Base-by-base conservation (phyloP, 495 filamentous ascomycete genomes). In the Penicillium cinerascens region DNA sequence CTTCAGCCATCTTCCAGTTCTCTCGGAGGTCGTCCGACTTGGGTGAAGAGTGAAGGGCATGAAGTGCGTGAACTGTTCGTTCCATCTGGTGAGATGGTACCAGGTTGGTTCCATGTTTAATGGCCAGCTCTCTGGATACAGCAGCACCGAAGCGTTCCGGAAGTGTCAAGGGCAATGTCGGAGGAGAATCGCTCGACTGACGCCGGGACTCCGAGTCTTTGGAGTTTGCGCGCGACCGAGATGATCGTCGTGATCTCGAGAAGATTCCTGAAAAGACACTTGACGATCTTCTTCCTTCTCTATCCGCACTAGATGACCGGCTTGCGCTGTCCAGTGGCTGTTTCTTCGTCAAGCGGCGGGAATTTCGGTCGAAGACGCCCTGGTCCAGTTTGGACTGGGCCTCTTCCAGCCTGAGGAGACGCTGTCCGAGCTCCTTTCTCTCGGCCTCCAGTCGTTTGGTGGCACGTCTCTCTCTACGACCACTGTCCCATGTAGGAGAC, bases 271-370 rank as follows among this genome's bases (percentile, higher is more conserved):
- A 62, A 22, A 74, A 52, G 3, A 60, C 53, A 8, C 57, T 56
- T 5, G 68, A 62, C 6, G 67, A 65, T n/a, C 58, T 56, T 25
- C 59, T 53, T 48, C 64, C 58, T 10, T 65, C 64, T 17, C 55
- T 55, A 44, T 59, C 63, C 17, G 59, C 60, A 47, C 71, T 73
- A n/a, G 70, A 70, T 13, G 60, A 61, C 43, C 71, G 64, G 13
- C 56, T 66, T 15, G 66, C 66, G 52, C 54, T 71, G 26, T 54
- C 47, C 6, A 67, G 38, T 0, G 70, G 68, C 29, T 70, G 66
- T 40, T 72, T 75, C 52, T 73, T 75, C n/a, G 63, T 66, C 20
- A 75, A 56, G 36, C 70, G 68, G 17, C 65, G 68, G 27, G 65
- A 53, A 17, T 55, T 56, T 33, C 66, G 59, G 33, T 63, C 67